Percentiles rank a stretch among this genome's conserved stretches.
Evolutionary conservation across 306 rosid species (phyloP).

Genomic region (Ammopiptanthus mongolicus): DNA sequence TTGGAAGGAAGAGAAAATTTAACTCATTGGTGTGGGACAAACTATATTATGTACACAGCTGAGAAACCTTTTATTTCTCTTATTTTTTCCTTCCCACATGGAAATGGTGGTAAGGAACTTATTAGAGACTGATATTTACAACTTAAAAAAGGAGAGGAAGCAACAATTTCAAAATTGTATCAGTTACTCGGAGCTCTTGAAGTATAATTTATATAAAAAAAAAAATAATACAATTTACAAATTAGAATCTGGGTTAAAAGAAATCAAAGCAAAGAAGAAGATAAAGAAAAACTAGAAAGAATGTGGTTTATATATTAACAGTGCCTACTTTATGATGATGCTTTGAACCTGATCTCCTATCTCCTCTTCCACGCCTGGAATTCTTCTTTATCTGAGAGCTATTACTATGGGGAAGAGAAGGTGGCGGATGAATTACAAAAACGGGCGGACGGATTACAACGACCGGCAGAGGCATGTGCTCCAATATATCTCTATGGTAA

Average conservation of each 20-base stretch:
- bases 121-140: conserved; percentile 31
- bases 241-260: conserved; percentile 19
- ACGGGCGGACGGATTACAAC: conserved; percentile 30
- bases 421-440: conserved; percentile 32
- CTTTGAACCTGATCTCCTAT: conserved; percentile 49
- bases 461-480: conserved; percentile 68
- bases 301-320: conserved; percentile 35
- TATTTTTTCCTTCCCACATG: neutral
- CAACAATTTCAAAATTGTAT: conserved; percentile 41
- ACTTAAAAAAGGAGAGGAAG: conserved; percentile 42
- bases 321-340: conserved; percentile 60
- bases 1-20: neutral
- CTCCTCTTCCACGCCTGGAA: conserved; percentile 53
- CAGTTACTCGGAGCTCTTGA: conserved; percentile 36
- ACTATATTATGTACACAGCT: neutral
- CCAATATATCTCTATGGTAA: conserved; percentile 77
- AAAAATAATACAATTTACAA: conserved; percentile 38
- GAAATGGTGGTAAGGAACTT: conserved; percentile 21
- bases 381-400: conserved; percentile 47
- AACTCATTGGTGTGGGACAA: neutral
- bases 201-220: conserved; percentile 36
- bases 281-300: conserved; percentile 24
- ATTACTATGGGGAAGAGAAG: conserved; percentile 8
- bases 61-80: conserved; percentile 13
- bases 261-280: neutral